Percentiles rank a stretch among this genome's conserved stretches.
phyloP scores from a whole-genome alignment of 2,329 filamentous ascomycete species.

The Fusarium proliferatum region DNA sequence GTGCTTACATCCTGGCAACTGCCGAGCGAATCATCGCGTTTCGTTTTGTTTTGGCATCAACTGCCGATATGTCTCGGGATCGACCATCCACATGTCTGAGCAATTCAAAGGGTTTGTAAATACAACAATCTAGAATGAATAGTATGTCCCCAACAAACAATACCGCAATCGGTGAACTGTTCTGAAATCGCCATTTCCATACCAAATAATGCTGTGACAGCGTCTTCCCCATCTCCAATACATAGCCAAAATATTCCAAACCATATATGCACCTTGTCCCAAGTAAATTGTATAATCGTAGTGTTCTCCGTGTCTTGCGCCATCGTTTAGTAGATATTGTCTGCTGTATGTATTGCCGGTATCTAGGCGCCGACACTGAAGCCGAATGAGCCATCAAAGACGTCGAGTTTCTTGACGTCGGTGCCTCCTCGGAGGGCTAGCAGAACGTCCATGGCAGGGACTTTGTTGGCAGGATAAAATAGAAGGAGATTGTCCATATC shows the following conservation, averaged over 20 bases:
- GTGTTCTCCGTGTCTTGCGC: constrained; percentile 14
- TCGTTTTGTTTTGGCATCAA: not conserved
- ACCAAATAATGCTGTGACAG: constrained; percentile 5
- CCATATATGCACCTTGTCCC: constrained; percentile 37
- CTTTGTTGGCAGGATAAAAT: constrained; percentile 72
- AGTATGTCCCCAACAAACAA: not conserved
- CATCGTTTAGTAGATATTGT: not conserved
- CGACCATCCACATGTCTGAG: not conserved
- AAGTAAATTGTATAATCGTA: constrained; percentile 39
- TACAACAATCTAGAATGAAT: constrained; percentile 22
- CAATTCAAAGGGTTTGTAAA: not conserved
- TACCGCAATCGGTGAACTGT: not conserved
- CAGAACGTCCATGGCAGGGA: constrained; percentile 67
- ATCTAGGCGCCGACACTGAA: constrained; percentile 63
- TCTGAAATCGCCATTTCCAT: constrained; percentile 3
- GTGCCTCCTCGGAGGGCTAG: constrained; percentile 63
- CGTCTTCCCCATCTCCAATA: not conserved
- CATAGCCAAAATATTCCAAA: constrained; percentile 23
- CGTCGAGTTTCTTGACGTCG: constrained; percentile 59
- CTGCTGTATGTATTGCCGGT: not conserved
- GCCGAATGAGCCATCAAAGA: constrained; percentile 70
- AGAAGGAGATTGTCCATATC: constrained; percentile 86
- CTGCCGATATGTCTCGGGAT: not conserved
- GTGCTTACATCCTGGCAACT: not conserved
- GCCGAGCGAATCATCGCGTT: not conserved